Percentiles rank a stretch among this genome's conserved stretches.
phyloP scores from a whole-genome alignment of 1,284 basidiomycete species.

The Naganishia sp. region DNA sequence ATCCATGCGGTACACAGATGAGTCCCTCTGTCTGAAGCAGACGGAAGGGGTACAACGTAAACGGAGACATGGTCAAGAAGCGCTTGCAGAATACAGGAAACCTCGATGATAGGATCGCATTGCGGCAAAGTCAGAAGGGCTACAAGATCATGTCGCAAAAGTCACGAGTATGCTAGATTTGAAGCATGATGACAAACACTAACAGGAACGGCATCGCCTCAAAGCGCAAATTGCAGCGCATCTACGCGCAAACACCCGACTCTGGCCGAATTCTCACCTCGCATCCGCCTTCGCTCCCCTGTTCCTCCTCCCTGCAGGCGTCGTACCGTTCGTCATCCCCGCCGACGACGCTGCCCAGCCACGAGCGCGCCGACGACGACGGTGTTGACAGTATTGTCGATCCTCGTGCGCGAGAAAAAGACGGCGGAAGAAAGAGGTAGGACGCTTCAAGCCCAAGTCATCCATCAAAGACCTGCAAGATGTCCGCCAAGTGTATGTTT shows the following conservation, averaged over 20 bases:
- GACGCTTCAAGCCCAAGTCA: slow-evolving; percentile 26
- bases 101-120: too few relatives aligned
- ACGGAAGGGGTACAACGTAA: too few relatives aligned
- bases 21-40: too few relatives aligned
- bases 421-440: neutral
- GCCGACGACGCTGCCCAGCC: neutral
- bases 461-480: slow-evolving; percentile 34
- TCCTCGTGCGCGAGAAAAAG: neutral
- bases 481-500: slow-evolving; percentile 48
- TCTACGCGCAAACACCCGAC: neutral
- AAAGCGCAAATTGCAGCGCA: neutral
- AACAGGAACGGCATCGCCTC: too few relatives aligned
- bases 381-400: neutral
- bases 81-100: too few relatives aligned
- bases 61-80: too few relatives aligned
- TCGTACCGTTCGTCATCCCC: neutral
- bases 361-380: neutral
- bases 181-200: too few relatives aligned
- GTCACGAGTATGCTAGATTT: too few relatives aligned
- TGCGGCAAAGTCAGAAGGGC: too few relatives aligned
- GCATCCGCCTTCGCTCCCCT: neutral
- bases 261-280: neutral
- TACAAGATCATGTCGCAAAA: too few relatives aligned
- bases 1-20: too few relatives aligned
- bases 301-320: too few relatives aligned